phyloP scores from a whole-genome alignment of 306 rosid genomes.

The Argentina anserina region DNA sequence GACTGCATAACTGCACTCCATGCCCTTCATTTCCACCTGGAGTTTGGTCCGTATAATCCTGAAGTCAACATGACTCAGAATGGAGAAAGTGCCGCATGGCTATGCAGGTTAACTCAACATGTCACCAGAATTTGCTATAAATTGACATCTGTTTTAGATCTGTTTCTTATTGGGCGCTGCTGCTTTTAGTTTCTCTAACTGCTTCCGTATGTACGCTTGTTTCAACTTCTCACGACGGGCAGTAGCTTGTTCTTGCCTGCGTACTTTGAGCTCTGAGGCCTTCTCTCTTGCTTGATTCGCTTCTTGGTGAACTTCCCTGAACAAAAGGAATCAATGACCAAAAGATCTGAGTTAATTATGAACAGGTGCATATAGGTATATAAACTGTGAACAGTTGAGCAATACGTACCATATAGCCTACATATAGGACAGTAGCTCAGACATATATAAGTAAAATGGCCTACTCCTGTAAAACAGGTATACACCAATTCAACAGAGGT shows the following conservation, averaged over 20 bases:
- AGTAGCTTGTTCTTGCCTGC: constrained; percentile 68
- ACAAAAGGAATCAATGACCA: constrained; percentile 7
- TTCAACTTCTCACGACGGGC: constrained; percentile 74
- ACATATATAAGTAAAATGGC: background rate
- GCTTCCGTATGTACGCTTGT: constrained; percentile 81
- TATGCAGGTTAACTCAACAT: background rate
- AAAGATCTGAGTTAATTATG: constrained; percentile 4
- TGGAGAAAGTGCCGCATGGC: background rate
- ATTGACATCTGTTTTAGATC: constrained; percentile 1
- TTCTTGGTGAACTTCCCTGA: constrained; percentile 94
- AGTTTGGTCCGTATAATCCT: background rate
- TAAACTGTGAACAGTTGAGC: background rate
- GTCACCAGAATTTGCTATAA: background rate
- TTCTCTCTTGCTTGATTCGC: constrained; percentile 74
- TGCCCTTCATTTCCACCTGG: background rate
- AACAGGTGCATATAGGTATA: background rate
- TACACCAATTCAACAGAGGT: background rate
- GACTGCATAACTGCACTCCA: background rate
- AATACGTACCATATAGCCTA: background rate
- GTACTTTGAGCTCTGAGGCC: constrained; percentile 68
- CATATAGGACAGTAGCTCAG: background rate
- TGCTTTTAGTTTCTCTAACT: constrained; percentile 69
- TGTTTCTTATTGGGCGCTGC: constrained; percentile 43
- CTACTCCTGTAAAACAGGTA: background rate
- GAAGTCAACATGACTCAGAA: background rate